Percentiles rank a stretch among this genome's conserved stretches.
Conservation (phyloP, 106 monocot species). For the Chionographis japonica region DNA sequence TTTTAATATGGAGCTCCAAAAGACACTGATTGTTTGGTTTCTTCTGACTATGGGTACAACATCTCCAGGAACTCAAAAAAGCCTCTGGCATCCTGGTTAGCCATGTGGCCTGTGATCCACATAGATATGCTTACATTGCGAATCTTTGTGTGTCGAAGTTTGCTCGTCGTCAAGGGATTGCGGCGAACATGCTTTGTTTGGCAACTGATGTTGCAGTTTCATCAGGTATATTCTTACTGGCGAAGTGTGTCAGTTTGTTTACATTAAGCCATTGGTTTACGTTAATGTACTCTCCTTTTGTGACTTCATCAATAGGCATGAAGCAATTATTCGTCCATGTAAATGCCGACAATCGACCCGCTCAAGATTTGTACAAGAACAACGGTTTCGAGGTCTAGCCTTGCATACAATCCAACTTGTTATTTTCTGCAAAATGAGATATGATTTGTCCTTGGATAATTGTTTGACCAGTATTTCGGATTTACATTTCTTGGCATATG, state of each 20-base stretch:
- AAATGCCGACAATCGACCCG: conserved; percentile 35
- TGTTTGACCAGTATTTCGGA: not conserved
- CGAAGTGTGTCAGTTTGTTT: not conserved
- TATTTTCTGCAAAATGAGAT: not conserved
- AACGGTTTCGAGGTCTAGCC: conserved; percentile 33
- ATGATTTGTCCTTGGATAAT: not conserved
- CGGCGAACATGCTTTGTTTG: conserved; percentile 33
- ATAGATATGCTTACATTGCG: conserved; percentile 42
- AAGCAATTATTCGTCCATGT: conserved; percentile 40
- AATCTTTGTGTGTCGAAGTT: conserved; percentile 50
- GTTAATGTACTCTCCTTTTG: not conserved
- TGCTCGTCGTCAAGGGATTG: conserved; percentile 50
- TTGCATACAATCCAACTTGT: not conserved
- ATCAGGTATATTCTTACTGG: conserved; percentile 13
- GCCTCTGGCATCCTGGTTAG: conserved; percentile 4
- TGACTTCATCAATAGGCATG: conserved; percentile 18
- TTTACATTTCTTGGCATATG: not conserved
- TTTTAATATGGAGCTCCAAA: not conserved
- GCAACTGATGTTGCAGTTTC: conserved; percentile 33
- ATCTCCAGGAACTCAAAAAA: conserved; percentile 22
- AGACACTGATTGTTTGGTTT: not conserved
- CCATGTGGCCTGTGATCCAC: conserved; percentile 8
- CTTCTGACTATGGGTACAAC: not conserved
- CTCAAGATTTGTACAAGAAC: conserved; percentile 43
- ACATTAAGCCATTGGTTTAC: not conserved